These are phyloP conservation scores for Drechslera avenae DNA, from an alignment of 2,329 filamentous ascomycete species.

Conservation along the genomic window DNA sequence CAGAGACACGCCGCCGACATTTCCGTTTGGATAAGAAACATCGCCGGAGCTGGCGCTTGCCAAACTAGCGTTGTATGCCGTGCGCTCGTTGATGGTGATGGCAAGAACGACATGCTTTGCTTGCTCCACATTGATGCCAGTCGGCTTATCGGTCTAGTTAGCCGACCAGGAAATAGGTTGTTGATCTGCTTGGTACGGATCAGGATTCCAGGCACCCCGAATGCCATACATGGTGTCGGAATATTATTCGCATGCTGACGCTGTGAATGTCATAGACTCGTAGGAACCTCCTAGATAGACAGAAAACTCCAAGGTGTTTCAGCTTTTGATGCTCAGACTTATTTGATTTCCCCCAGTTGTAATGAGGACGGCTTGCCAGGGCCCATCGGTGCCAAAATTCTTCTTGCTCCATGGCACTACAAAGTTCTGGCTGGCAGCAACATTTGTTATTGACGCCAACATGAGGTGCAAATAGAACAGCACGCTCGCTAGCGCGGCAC, in stretches of 20 bases:
- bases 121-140: neutral
- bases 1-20: slow-evolving; percentile 1
- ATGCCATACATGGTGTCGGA: neutral
- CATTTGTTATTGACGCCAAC: no score
- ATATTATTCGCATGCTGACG: no score
- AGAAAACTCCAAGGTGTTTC: neutral
- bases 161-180: neutral
- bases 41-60: neutral
- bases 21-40: slow-evolving; percentile 6
- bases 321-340: neutral
- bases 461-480: no score
- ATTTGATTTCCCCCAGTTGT: slow-evolving; percentile 9
- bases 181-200: neutral
- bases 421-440: no score
- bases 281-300: neutral
- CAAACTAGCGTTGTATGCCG: slow-evolving; percentile 6
- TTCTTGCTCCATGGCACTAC: slow-evolving; percentile 27
- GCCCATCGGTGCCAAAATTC: slow-evolving; percentile 25
- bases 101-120: neutral
- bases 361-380: slow-evolving; percentile 24
- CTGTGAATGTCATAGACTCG: no score
- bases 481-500: no score
- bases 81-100: slow-evolving; percentile 4
- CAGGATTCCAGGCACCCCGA: neutral
- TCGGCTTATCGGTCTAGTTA: neutral